A percentile compares a stretch with the other conserved stretches of the same genome.
Conservation (phyloP, 306 rosid species). For the Vachellia pachyceras region DNA sequence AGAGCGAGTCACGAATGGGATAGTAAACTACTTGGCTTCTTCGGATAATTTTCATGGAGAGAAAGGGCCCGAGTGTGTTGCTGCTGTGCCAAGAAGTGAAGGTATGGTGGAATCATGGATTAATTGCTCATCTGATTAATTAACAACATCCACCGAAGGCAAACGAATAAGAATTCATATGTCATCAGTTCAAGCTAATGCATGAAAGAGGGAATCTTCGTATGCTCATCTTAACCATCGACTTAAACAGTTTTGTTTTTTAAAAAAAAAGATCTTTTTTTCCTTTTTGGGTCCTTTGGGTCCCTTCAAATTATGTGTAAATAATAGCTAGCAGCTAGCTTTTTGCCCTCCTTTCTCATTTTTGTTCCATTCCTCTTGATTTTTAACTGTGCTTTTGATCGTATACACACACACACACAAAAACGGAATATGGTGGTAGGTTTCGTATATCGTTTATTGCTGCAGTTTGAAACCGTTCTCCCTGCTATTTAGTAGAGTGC, state of each 20-base stretch:
- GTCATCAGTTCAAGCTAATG: conserved; percentile 40
- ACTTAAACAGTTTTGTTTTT: conserved; percentile 38
- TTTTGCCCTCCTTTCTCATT: not conserved
- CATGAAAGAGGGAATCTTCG: conserved; percentile 54
- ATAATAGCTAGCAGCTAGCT: conserved; percentile 50
- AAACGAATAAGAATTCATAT: conserved; percentile 29
- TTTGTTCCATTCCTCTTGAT: not conserved
- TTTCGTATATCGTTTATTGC: conserved; percentile 25
- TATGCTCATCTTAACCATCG: conserved; percentile 50
- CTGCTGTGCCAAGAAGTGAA: conserved; percentile 60
- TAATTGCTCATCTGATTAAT: conserved; percentile 72
- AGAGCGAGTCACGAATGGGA: conserved; percentile 39
- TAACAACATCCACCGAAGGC: conserved; percentile 17
- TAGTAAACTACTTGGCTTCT: conserved; percentile 50
- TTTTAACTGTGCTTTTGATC: conserved; percentile 34
- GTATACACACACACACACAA: conserved; percentile 9
- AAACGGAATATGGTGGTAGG: conserved; percentile 20
- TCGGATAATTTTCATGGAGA: conserved; percentile 56
- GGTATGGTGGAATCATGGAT: conserved; percentile 98
- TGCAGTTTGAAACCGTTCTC: conserved; percentile 5
- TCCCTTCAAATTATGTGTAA: conserved; percentile 54
- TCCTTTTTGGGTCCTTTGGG: conserved; percentile 23
- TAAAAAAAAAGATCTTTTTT: no score
- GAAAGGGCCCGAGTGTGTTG: conserved; percentile 54
- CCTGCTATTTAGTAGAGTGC: not conserved